phyloP scores from a whole-genome alignment of 2,329 filamentous ascomycete genomes.

The Hymenoscyphus fructigenus region DNA sequence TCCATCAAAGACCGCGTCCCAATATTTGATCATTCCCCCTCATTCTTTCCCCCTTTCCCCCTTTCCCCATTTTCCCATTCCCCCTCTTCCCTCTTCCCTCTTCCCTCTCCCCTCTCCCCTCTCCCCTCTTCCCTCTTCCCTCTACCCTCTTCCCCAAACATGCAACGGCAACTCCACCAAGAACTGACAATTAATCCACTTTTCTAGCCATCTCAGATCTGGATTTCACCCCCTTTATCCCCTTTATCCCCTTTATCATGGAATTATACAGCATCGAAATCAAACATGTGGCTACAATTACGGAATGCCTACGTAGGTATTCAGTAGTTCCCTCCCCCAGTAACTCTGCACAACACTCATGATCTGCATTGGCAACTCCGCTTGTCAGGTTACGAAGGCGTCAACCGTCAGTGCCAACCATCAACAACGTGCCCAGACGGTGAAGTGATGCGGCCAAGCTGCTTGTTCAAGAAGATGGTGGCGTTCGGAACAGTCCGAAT shows the following conservation, averaged over 20 bases:
- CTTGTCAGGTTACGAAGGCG: not conserved
- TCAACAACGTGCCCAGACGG: not conserved
- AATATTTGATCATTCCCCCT: not conserved
- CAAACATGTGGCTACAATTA: not conserved
- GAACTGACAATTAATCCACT: not conserved
- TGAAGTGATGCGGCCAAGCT: not conserved
- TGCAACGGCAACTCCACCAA: not conserved
- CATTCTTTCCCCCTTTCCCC: not conserved
- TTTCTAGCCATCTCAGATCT: not conserved
- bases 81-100: no score
- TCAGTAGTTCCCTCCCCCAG: not conserved
- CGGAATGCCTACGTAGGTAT: not conserved
- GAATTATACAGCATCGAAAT: not conserved
- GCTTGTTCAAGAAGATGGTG: not conserved
- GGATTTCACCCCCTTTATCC: not conserved
- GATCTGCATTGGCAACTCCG: not conserved
- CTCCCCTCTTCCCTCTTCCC: no score
- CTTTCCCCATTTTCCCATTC: no score
- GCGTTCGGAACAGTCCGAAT: not conserved
- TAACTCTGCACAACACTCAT: not conserved
- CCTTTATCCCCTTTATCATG: not conserved
- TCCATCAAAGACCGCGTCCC: not conserved
- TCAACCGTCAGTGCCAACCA: not conserved
- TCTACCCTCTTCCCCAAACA: not conserved
- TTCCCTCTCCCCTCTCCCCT: not conserved